Base-by-base conservation (phyloP, 73 alveolate species). In the Stentor roeselii region DNA sequence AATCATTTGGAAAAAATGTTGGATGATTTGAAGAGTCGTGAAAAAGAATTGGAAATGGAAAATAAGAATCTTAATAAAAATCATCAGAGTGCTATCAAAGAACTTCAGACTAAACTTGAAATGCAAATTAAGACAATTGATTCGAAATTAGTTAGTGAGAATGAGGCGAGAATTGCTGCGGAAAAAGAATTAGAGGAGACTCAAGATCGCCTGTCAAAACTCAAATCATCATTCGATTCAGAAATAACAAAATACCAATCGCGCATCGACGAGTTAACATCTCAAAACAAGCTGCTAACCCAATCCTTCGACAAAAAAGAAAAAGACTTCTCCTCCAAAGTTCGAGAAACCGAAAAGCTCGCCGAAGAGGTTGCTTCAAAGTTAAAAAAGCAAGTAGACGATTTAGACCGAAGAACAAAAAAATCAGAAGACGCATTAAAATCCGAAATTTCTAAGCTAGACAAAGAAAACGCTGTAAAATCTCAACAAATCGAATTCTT, bases 401-500 rank as follows among this genome's bases (percentile, higher is more conserved):
- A 32, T 27, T 14, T 34, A 27, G 37, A 21, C 21, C 37, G 11
- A 67, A 67, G 34, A 32, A 34, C n/a, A 27, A 32, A 67, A 67
- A 67, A 32, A 67, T 21, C 21, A 30, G 80, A 67, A 67, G 37
- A 67, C 80, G 41, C 21, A 14, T 34, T 21, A 1, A 67, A 67
- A 32, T 14, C n/a, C 11, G 37, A 67, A 67, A 67, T 67, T n/a
- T 15, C 37, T 34, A 32, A 67, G 41, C 37, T 67, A 11, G 37
- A 21, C 27, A 67, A 67, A 67, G 80, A 67, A n/a, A 67, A 67
- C 2, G 80, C n/a, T 14, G 37, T 32, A 67, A n/a, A 30, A 21
- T 1, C 2, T 1, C 74, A 94, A 82, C 92, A 93, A 75, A 87
- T 88, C 38, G 89, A 86, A n/a, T 94, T 90, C 87, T 87, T 90